Evolutionary conservation across 495 filamentous ascomycete genomes (phyloP).

Genomic region (Penicillium arizonense): DNA sequence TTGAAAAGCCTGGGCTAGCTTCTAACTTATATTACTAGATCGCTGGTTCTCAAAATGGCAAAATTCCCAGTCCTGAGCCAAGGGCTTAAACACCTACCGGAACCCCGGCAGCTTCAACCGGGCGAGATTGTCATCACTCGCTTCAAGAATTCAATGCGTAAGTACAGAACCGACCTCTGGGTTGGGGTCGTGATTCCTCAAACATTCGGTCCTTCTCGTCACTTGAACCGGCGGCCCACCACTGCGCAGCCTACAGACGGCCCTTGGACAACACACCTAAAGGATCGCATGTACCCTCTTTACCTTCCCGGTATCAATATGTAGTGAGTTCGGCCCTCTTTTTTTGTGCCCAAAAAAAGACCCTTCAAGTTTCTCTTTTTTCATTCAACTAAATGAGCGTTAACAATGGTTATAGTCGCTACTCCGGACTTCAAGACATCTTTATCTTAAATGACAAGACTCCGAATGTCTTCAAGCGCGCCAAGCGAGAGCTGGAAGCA

Average conservation of each 20-base stretch:
- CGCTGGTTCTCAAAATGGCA: neutral
- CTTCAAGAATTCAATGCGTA: slow-evolving; percentile 12
- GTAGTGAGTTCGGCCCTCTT: slow-evolving; percentile 16
- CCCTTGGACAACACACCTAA: slow-evolving; percentile 1
- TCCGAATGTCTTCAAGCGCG: neutral
- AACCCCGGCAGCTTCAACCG: slow-evolving; percentile 1
- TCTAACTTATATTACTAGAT: neutral
- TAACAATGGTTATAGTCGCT: slow-evolving; percentile 7
- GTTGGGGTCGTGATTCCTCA: slow-evolving; percentile 8
- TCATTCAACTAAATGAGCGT: neutral
- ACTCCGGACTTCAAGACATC: slow-evolving; percentile 3
- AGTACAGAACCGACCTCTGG: slow-evolving; percentile 19
- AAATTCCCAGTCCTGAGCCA: neutral
- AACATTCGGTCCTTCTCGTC: neutral
- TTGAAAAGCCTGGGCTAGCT: too few relatives aligned
- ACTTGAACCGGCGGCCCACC: slow-evolving; percentile 3
- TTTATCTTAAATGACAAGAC: slow-evolving; percentile 3
- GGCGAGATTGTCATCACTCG: slow-evolving; percentile 12
- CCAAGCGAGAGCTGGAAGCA: neutral
- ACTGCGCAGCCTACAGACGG: slow-evolving; percentile 4
- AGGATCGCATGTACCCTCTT: slow-evolving; percentile 11
- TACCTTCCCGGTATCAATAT: slow-evolving; percentile 20
- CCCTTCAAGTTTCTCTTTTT: neutral
- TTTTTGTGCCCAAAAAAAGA: neutral
- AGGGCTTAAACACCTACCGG: neutral